A percentile compares a stretch with the other conserved stretches of the same genome.
phyloP scores from a whole-genome alignment of 371 early-diverging fungal species.

The Mortierella sp. region DNA sequence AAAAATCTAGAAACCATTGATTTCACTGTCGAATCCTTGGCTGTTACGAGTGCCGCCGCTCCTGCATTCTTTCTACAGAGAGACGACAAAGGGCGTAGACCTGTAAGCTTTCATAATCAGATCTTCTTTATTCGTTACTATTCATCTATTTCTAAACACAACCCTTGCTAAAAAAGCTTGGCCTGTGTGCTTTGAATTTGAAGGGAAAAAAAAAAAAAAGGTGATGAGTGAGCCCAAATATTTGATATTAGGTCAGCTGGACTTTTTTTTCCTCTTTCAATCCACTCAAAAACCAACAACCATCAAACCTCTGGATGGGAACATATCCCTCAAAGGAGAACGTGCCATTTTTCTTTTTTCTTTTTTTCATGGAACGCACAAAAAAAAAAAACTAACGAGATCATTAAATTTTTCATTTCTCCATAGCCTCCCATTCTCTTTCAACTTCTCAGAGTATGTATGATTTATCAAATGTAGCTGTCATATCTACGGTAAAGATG shows the following conservation, averaged over 20 bases:
- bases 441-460: constrained; percentile 34
- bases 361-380: neutral
- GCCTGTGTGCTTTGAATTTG: no score
- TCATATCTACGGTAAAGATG: neutral
- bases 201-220: neutral
- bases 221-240: constrained; percentile 12
- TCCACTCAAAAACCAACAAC: neutral
- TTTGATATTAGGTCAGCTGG: constrained; percentile 32
- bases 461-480: neutral
- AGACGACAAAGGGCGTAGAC: constrained; percentile 53
- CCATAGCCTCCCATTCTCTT: constrained; percentile 41
- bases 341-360: no score
- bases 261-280: constrained; percentile 1
- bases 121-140: neutral
- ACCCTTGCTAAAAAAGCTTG: neutral
- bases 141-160: neutral
- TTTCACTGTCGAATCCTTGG: constrained; percentile 46
- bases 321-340: neutral
- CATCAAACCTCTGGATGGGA: neutral
- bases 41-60: constrained; percentile 39
- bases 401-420: neutral
- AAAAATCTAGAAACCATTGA: constrained; percentile 35
- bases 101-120: constrained; percentile 38
- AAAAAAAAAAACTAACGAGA: neutral
- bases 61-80: constrained; percentile 51